Percentiles rank a stretch among this genome's conserved stretches.
Evolutionary conservation across 1,284 basidiomycete species (phyloP).

Genomic region (Leccinum subrobustum): DNA sequence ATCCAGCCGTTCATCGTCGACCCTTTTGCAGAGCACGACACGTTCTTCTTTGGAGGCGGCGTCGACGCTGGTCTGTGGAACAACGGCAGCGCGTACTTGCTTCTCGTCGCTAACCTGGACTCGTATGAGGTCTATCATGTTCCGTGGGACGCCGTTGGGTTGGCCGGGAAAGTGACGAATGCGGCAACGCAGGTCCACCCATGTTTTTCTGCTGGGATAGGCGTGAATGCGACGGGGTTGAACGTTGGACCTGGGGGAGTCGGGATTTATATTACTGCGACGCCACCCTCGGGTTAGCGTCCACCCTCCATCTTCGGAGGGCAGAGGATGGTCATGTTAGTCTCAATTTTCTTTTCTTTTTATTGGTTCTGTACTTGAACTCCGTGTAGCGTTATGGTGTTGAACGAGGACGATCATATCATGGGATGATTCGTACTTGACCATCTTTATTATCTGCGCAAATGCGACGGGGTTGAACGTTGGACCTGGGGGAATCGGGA

Average conservation of each 20-base stretch:
- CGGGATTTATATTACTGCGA: conserved; percentile 21
- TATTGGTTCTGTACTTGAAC: no score
- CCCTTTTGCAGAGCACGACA: conserved; percentile 2
- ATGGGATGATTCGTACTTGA: no score
- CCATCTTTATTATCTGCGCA: no score
- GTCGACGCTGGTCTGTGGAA: conserved; percentile 28
- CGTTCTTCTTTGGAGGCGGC: conserved; percentile 7
- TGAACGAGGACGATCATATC: no score
- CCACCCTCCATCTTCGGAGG: background rate
- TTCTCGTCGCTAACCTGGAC: conserved; percentile 21
- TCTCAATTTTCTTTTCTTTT: no score
- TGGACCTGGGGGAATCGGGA: conserved; percentile 19
- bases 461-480: conserved; percentile 17
- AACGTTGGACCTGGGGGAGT: conserved; percentile 17
- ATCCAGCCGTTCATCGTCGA: conserved; percentile 26
- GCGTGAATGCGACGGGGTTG: conserved; percentile 22
- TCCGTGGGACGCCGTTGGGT: conserved; percentile 22
- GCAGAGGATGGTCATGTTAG: no score
- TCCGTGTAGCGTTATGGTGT: no score
- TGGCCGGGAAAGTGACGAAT: conserved; percentile 18
- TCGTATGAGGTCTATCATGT: conserved; percentile 2
- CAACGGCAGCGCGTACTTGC: conserved; percentile 23
- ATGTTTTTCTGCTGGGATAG: conserved; percentile 12
- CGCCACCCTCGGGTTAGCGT: background rate
- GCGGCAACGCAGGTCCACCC: conserved; percentile 19